Evolutionary conservation across 2,329 filamentous ascomycete species (phyloP), one percentile per base, ranked within the genome.

Genomic region (Ustulina deusta): DNA sequence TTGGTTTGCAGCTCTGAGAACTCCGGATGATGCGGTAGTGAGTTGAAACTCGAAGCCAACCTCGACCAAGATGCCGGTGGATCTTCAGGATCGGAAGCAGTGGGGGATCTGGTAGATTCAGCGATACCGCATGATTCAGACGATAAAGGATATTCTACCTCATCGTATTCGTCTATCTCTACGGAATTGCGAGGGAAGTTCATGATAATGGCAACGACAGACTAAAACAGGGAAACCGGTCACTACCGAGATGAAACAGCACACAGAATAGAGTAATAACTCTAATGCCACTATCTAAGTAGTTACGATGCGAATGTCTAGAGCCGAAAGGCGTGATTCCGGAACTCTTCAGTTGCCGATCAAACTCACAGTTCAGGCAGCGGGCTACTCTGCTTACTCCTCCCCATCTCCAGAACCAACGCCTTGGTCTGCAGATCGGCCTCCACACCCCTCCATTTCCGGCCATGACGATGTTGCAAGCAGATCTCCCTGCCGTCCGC

Each of bases 401-500:
- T 61, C 48, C 25, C 27, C 79, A 81, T 68, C 79, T 67, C 72
- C 32, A 61, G 55, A 66, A 72, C 75, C 20, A 65, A 36, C 13
- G 68, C 71, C 42, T 71, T 76, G 55, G 72, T 68, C n/a, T 65
- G 69, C 32, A 54, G 44, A 22, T 78, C 76, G 2, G 65, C 75
- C 63, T 82, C 81, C 0, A 74, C 73, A 0, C 84, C 85, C 55
- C 80, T 78, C 83, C 84, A 86, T 0, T 81, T 85, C 17, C 86
- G 78, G 0, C 86, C 86, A 46, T 86, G 80, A 0, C 87, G 78
- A 67, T 88, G 86, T 51, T 81, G 77, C 52, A 88, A 66, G 56
- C 85, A 87, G 5, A 84, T 69, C 52, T 74, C 70, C 60, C 74
- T 80, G 1, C 84, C 86, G 2, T 83, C 76, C 1, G 81, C 80